Evolutionary conservation across 257 asterid species (phyloP), one percentile per base, ranked within the genome.

Genomic region (Solanum raphanifolium): DNA sequence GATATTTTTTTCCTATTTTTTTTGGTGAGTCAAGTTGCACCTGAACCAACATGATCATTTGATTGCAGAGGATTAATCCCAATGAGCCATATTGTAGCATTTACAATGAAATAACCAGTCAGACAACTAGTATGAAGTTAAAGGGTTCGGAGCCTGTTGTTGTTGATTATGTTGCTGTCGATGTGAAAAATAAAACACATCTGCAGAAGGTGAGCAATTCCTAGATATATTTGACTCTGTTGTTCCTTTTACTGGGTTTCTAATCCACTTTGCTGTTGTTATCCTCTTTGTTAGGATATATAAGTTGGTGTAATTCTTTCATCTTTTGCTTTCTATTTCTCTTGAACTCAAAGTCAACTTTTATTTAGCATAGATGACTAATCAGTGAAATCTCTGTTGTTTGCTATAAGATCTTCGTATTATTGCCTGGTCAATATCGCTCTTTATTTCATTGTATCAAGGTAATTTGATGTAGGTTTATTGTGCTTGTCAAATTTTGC

Each of bases 101-200:
- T 91, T 94, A 92, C 91, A 86, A 94, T 84, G 94, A 88, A 85
- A 73, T 90, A 88, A 93, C 95, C 32, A 93, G 91, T 86, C 78
- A 86, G 85, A 93, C 90, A 69, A 88, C 86, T 41, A 65, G 87
- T 34, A 90, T 65, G 87, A 93, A 88, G 91, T 87, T 94, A 69
- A 97, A 95, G 90, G 94, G 96, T 82, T 92, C 99, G 39, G 99
- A 96, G 69, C 92, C 94, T n/a, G 97, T 83, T 15, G 89, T 93
- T 83, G 95, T 97, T 66, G 99, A 97, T 90, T 93, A 94, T 91
- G 98, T 96, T 92, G 91, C 99, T 60, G 93, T 96, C 87, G 99
- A 95, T 91, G 94, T 92, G 84, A 95, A 97, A 90, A 90, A 66
- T 94, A 92, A 90, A 88, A 90, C 87, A 89, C 89, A 87, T 89